Base-by-base conservation (phyloP, 169 alveolate genomes). In the Plasmodium gallinaceum region DNA sequence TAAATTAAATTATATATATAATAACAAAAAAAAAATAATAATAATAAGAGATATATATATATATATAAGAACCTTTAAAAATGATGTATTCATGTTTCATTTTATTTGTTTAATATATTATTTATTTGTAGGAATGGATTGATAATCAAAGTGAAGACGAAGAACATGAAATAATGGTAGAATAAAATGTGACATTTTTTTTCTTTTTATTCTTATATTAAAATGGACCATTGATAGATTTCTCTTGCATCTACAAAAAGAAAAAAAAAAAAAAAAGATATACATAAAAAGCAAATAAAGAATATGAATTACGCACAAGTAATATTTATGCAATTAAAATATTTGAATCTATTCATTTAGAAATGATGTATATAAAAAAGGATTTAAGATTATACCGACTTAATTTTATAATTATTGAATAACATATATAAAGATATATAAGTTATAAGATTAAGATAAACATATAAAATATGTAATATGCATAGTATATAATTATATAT, bases 61-160 rank as follows among this genome's bases (percentile, higher is more conserved):
- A 45, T 20, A 39, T 66, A 48, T 4, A 32, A 32, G 39, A 32
- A 32, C 14, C 2, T 43, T 24, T 74, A 74, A 75, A 18, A 72
- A 72, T 52, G 7, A 72, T 71, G 9, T 12, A 42, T 66, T 22
- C 22, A 24, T 8, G 18, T 39, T 83, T 66, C 42, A 5, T 18
- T 45, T 61, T 10, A 48, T 66, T 70, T 6, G 18, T 61, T 86
- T 60, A 69, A 24, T 45, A 57, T 54, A 86, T 54, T 14, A 5
- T 20, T 58, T 71, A 42, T 85, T 46, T 60, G 52, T 42, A 86
- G 92, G 92, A 86, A 22, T 86, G 92, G 92, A 45, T 86, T 58
- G 92, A 86, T 61, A 86, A 86, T 62, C 85, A 86, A 62, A 86
- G 92, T 86, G 92, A 86, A 86, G 92, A 86, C 57, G 92, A 86